Evolutionary conservation across 805 yeast species (phyloP).

Genomic region (Jamesozyma hellenica): DNA sequence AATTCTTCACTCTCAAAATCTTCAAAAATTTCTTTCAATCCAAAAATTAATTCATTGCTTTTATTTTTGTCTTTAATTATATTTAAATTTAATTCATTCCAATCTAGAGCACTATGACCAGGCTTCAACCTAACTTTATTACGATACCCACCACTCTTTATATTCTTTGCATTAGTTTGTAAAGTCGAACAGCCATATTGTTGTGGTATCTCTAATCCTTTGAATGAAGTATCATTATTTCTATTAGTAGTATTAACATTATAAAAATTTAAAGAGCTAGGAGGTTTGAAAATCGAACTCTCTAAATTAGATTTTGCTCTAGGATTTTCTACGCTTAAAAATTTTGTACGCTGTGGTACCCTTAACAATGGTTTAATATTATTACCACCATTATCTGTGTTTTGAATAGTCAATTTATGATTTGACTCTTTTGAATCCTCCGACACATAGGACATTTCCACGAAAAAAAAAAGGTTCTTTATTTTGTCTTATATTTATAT

Average conservation of each 20-base stretch:
- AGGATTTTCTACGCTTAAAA: neutral
- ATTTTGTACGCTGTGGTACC: neutral
- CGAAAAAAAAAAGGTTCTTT: too few relatives aligned
- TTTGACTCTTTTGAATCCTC: too few relatives aligned
- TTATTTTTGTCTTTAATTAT: constrained; percentile 6
- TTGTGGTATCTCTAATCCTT: neutral
- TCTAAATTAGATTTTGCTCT: neutral
- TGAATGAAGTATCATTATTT: too few relatives aligned
- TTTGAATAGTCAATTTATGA: too few relatives aligned
- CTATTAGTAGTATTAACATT: too few relatives aligned
- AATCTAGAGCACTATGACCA: constrained; percentile 29
- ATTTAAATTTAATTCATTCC: constrained; percentile 17
- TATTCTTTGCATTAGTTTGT: neutral
- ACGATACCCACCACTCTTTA: constrained; percentile 12
- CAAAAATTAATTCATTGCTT: constrained; percentile 10
- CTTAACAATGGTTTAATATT: too few relatives aligned
- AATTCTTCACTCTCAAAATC: constrained; percentile 4
- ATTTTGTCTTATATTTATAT: too few relatives aligned
- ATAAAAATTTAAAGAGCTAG: too few relatives aligned
- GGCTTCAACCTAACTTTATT: constrained; percentile 29
- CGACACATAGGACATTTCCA: too few relatives aligned
- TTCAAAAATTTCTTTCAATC: neutral
- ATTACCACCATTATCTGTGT: too few relatives aligned
- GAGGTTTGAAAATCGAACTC: too few relatives aligned
- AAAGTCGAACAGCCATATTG: constrained; percentile 4